phyloP scores from a whole-genome alignment of 176 grass and related monocot species.

The Triticum monococcum region DNA sequence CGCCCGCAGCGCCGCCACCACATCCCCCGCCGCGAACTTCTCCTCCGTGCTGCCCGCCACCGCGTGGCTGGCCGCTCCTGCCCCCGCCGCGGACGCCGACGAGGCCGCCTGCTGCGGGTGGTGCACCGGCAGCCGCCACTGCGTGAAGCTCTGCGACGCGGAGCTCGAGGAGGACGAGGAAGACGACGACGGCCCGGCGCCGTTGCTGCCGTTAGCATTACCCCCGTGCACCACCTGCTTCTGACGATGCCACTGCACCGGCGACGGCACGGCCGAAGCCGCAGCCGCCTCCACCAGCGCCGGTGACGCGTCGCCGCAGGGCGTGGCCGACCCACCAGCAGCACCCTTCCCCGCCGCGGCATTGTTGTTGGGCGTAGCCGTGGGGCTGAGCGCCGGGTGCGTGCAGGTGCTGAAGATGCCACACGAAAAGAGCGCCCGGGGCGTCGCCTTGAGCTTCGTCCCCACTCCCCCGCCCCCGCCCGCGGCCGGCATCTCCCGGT shows the following conservation, averaged over 20 bases:
- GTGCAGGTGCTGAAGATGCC: conserved; percentile 87
- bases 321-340: neutral
- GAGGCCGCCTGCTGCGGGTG: conserved; percentile 51
- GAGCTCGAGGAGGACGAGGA: conserved; percentile 70
- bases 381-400: conserved; percentile 65
- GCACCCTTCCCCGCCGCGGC: neutral
- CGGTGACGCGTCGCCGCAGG: conserved; percentile 28
- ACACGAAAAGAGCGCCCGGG: conserved; percentile 72
- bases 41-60: conserved; percentile 34
- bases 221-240: conserved; percentile 1
- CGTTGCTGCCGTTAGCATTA: neutral
- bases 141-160: conserved; percentile 82
- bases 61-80: neutral
- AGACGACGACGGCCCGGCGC: conserved; percentile 30
- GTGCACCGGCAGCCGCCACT: conserved; percentile 75
- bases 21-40: conserved; percentile 60
- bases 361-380: conserved; percentile 47
- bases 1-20: conserved; percentile 40
- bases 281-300: neutral
- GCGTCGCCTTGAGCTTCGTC: conserved; percentile 65
- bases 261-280: neutral
- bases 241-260: neutral
- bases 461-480: neutral
- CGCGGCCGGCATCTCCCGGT: conserved; percentile 17
- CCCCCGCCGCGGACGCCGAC: neutral